A percentile compares a stretch with the other conserved stretches of the same genome.
These are phyloP conservation scores for Russula vinacea DNA, from an alignment of 768 basidiomycete genomes.

Conservation along the genomic window DNA sequence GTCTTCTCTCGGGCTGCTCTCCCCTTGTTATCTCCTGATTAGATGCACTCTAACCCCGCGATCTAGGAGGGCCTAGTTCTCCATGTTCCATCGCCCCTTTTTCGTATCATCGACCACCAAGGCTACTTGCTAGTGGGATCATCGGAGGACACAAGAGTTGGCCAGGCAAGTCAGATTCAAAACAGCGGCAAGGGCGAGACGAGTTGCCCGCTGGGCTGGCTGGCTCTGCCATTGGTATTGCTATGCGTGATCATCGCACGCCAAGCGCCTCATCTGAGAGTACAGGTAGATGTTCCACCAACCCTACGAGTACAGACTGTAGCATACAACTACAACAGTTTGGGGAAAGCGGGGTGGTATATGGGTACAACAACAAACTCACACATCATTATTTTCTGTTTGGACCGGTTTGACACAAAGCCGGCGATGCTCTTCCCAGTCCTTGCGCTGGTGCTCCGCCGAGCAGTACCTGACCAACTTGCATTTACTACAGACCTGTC, in stretches of 20 bases:
- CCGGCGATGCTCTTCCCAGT: constrained; percentile 75
- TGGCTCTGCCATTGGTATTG: not conserved
- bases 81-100: not conserved
- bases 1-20: not conserved
- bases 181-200: not conserved
- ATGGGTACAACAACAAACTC: not conserved
- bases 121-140: not conserved
- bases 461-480: constrained; percentile 77
- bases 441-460: constrained; percentile 66
- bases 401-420: constrained; percentile 50
- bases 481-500: constrained; percentile 73
- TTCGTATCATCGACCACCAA: not conserved
- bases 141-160: not conserved
- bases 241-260: not conserved
- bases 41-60: constrained; percentile 1
- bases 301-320: constrained; percentile 14
- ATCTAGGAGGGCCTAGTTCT: not conserved
- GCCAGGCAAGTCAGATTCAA: not conserved
- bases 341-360: not conserved
- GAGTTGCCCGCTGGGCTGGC: not conserved
- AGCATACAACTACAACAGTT: constrained; percentile 8
- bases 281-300: constrained; percentile 6
- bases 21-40: not conserved
- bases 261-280: not conserved
- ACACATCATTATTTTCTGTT: constrained; percentile 8